Evolutionary conservation across 148 eudicot species (phyloP), one percentile per base, ranked within the genome.

Genomic region (Camellia japonica): DNA sequence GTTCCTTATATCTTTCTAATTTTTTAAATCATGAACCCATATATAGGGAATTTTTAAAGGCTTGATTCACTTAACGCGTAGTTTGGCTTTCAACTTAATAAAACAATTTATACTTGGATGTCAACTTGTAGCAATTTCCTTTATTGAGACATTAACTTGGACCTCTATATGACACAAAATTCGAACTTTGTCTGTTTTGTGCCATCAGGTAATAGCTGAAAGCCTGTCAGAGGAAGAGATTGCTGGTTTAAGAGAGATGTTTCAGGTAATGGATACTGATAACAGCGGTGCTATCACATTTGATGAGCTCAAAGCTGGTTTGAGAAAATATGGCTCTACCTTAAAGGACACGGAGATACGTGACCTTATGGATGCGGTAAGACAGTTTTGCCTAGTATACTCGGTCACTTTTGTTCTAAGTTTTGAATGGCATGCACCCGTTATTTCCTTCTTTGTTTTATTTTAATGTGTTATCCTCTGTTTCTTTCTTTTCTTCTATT

Each of bases 201-300:
- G 67, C 12, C 79, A 81, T 69, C 89, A 96, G 99, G 98, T 96
- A 19, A 96, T 96, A 76, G 99, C 99, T 81, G 99, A 96, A 88
- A 96, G 98, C 86, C 87, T 93, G 79, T 96, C 99, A 59, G 99
- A 93, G 80, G 99, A 96, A 80, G 99, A 96, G 86, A 96, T 96
- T 82, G 98, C 97, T 79, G 99, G 98, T 61, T 79, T 96, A 80
- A 93, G 80, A 84, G 97, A 93, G 87, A 96, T 96, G 97, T 96
- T 96, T 77, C 82, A 79, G 90, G 87, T 97, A 80, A 96, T 96
- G 97, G 99, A 96, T 78, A 96, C 99, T 63, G 99, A 96, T 81
- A 93, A 91, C 77, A 93, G 97, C 83, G 99, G 99, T 80, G 94
- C 98, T 80, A 96, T 96, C 78, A 93, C 99, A 82, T 96, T 92